Evolutionary conservation across 495 filamentous ascomycete genomes (phyloP).

Genomic region (Aspergillus conjunctus): DNA sequence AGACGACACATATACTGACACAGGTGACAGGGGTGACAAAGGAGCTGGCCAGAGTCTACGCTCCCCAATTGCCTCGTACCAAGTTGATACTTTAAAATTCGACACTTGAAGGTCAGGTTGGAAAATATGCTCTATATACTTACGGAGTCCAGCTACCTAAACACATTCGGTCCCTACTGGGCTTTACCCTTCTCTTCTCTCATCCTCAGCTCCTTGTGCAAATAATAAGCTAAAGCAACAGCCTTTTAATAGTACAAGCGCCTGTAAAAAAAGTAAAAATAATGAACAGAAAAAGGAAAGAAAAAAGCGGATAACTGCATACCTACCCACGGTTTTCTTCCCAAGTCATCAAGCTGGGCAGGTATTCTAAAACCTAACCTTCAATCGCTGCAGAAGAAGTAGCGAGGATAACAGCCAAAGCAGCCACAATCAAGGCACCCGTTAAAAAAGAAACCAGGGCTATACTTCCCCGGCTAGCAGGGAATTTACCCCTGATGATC

Average conservation of each 20-base stretch:
- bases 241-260: conserved; percentile 8
- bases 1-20: too few relatives aligned
- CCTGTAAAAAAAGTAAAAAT: conserved; percentile 2
- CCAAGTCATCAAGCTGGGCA: neutral
- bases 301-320: conserved; percentile 11
- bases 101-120: neutral
- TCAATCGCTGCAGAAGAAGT: conserved; percentile 60
- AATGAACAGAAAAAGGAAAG: neutral
- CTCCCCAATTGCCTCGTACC: too few relatives aligned
- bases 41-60: too few relatives aligned
- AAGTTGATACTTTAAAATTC: neutral
- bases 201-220: conserved; percentile 1
- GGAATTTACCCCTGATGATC: conserved; percentile 92
- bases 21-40: too few relatives aligned
- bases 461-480: conserved; percentile 85
- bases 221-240: neutral
- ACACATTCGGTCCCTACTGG: neutral
- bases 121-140: neutral
- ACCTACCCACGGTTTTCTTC: neutral
- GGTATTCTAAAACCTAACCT: conserved; percentile 17
- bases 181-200: neutral
- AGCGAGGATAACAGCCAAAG: conserved; percentile 69
- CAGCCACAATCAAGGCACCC: conserved; percentile 67
- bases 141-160: conserved; percentile 6
- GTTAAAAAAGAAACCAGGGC: conserved; percentile 73